Evolutionary conservation across 768 basidiomycete genomes (phyloP), one percentile per base, ranked within the genome.

Genomic region (Collybiopsis confluens): DNA sequence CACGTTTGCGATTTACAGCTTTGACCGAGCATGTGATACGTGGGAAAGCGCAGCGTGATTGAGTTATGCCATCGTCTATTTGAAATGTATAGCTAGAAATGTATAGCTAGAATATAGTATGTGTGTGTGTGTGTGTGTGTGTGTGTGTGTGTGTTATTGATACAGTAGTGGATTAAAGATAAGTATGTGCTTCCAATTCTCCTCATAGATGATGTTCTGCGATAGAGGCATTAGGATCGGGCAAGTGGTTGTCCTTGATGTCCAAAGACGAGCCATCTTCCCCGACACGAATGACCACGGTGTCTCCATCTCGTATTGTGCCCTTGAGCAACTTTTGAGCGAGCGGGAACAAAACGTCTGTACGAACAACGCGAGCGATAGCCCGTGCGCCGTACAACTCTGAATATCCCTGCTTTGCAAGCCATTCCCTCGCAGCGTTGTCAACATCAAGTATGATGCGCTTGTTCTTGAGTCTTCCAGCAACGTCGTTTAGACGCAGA

Each of bases 361-460:
- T 86, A 48, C 90, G 75, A 3, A 96, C 89, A 18, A 93, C 82
- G n/a, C 93, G 73, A 7, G 90, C 90, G 52, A 96, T 90, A 5
- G 91, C 88, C 28, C 93, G 77, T 0, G 93, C 93, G 21, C 93
- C 93, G 65, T 94, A 95, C 23, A 85, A 68, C 43, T 90, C 83
- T 3, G 90, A 93, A 65, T 90, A 94, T 0, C 93, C 93, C 43
- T 83, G 77, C 54, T 78, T 63, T 0, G 84, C 88, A 3, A 97
- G 75, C 87, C 86, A 90, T 3, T 77, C 70, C 26, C 73, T 73
- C 2, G 90, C 86, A 1, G 68, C 70, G 0, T 76, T 71, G 56
- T 85, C 81, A 1, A 92, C 82, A 50, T 93, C 83, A 33, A 95
- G 70, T 6, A 70, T 80, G 54, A 96, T 92, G 16, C 86, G 70